Evolutionary conservation across 2,329 filamentous ascomycete species (phyloP), one percentile per base, ranked within the genome.

Genomic region (Fusarium sp.): DNA sequence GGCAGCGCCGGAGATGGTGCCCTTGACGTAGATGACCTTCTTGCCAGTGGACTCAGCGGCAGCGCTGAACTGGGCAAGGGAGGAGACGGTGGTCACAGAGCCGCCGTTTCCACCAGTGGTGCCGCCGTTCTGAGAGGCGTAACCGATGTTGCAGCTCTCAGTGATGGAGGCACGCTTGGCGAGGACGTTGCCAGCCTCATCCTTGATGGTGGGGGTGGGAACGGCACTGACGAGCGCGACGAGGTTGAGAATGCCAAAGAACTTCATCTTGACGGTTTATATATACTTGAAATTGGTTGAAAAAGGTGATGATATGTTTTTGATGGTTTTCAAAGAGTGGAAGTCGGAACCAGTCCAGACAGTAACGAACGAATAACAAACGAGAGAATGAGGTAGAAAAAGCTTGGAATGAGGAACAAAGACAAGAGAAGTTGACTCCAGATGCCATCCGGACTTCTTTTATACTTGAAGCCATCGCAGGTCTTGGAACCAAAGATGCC

Each of bases 61-160:
- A 11, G 83, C 78, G 20, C 85, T 85, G 72, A 89, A 85, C 50
- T 83, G 82, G 34, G 84, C 82, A 60, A 88, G 85, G 16, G 84
- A 64, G n/a, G 77, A 77, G 56, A 79, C 77, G 48, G 87, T 88
- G 41, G 84, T 86, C 14, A 85, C 87, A 25, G 86, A 81, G 56
- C 87, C 87, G 63, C 86, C 87, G 60, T 83, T 81, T 64, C 88
- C 88, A 68, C 87, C 88, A 2, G 84, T 89, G 37, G 87, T 89
- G 62, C 87, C 78, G 41, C 76, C 78, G 72, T 84, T 84, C 74
- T 78, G 70, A 6, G 77, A 77, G 48, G 81, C 82, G 70, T 81
- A 84, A 9, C 83, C 82, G 48, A 84, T 76, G 64, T 78, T 67
- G 65, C 81, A 82, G n/a, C 80, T 79, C 59, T 84, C 82, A 8